Evolutionary conservation across 1,139 yeast genomes (phyloP), one percentile per base, ranked within the genome.

Genomic region (Geotrichum restrictum): DNA sequence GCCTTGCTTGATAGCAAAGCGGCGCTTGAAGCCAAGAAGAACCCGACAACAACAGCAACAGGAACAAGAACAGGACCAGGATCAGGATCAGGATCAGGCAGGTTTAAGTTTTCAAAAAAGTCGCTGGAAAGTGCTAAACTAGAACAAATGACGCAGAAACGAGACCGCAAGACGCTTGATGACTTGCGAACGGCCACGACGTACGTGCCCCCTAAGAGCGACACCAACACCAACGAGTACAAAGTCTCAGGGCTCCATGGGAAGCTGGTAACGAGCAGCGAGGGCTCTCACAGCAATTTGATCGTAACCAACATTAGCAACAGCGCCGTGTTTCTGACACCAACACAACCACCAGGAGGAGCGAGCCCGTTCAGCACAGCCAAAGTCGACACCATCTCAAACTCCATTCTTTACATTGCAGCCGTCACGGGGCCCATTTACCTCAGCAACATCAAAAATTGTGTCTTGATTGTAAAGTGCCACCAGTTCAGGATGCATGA

Each of bases 401-500:
- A 45, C 27, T 27, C 44, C 21, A 13, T 51, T 13, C 32, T 53
- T 14, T 40, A 41, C 29, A 33, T 42, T 10, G 47, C 42, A 24
- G 22, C 43, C 29, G 39, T 53, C 27, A 32, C 29, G 3, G 56
- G 56, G n/a, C 54, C 56, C n/a, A 27, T 50, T 3, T 53, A 53
- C 40, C 22, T 53, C 21, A 45, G 34, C 31, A 19, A 41, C 22
- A 13, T 53, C 11, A 16, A 13, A 14, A 7, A 34, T 32, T 36
- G 50, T 22, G 39, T 50, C 2, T 19, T 53, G 1, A 27, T 53
- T 2, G 38, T 38, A 13, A 19, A 29, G 18, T 53, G 56, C 46
- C 56, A 53, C 16, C 56, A 53, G 46, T 44, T 51, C 19, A 47
- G 56, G 14, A 46, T 53, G 27, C 56, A 53, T 24, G 41, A 46